Base-by-base conservation (phyloP, 352 stramenopile species). In the Vaucheria bursata region DNA sequence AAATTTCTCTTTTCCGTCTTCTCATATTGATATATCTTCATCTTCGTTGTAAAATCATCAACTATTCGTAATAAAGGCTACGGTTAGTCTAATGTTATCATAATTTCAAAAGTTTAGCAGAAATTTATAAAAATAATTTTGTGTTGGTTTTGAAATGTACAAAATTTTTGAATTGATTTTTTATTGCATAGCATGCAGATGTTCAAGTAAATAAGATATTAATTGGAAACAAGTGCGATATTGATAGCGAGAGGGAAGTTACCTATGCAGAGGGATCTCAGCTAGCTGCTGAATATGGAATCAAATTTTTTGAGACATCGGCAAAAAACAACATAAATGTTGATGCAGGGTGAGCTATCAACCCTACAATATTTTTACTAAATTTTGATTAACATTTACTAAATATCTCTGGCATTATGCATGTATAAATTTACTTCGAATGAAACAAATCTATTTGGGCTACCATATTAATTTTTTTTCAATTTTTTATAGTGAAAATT, bases 151-250 rank as follows among this genome's bases (percentile, higher is more conserved):
- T 59, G 12, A 25, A 59, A 59, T 18, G 31, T 8, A 34, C 31
- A n/a, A 29, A 1, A 0, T 37, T 67, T 34, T 38, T 73, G 59
- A 1, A 36, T 12, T 77, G 1, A n/a, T 45, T 0, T 38, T 70
- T 0, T 31, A 33, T 36, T 37, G 25, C 67, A 50, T 94, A 99
- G 86, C 95, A 99, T 84, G 96, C 95, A 1, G 96, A 99, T 84
- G 94, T 98, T 52, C 94, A 98, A 86, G 95, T 99, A 12, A 98
- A 98, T 90, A 99, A 98, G 88, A 98, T 99, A 82, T 86, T 99
- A 72, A 97, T 99, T 76, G 96, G 95, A 45, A 99, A 99, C 87
- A 97, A 97, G 87, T 97, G 91, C 80, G 93, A 97, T 91, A 93
- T 97, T 86, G 92, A 90, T 65, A 88, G 94, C 77, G 90, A 97